phyloP scores from a whole-genome alignment of 169 alveolate species.

The Blepharisma undulans region DNA sequence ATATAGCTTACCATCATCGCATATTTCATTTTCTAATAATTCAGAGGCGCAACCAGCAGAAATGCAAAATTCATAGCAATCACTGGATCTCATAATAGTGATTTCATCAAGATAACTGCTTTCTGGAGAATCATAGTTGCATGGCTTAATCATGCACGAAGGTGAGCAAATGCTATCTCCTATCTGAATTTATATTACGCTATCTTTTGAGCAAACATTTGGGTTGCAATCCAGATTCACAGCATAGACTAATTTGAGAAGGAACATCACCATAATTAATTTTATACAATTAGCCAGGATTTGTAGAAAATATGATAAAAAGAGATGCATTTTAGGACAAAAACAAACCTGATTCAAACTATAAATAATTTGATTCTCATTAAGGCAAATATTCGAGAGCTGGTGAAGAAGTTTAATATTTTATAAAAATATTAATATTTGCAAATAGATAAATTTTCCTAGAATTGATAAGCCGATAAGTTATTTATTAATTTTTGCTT shows the following conservation, averaged over 20 bases:
- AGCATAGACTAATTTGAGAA: background rate
- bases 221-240: background rate
- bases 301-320: too few species aligned
- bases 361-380: too few species aligned
- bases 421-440: too few species aligned
- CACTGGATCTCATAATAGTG: background rate
- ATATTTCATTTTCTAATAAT: background rate
- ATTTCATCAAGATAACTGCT: background rate
- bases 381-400: too few species aligned
- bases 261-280: background rate
- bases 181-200: background rate
- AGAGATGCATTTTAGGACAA: too few species aligned
- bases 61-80: background rate
- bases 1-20: background rate
- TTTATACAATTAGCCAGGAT: too few species aligned
- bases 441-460: too few species aligned
- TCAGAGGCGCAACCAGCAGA: background rate
- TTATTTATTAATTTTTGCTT: too few species aligned
- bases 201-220: background rate
- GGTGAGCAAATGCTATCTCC: background rate
- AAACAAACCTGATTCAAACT: too few species aligned
- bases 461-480: too few species aligned
- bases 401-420: too few species aligned
- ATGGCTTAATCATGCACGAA: background rate
- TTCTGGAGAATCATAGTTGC: constrained; percentile 9